These are phyloP conservation scores for Coemansia sp. DNA, from an alignment of 192 early-diverging fungal species.

Conservation along the genomic window DNA sequence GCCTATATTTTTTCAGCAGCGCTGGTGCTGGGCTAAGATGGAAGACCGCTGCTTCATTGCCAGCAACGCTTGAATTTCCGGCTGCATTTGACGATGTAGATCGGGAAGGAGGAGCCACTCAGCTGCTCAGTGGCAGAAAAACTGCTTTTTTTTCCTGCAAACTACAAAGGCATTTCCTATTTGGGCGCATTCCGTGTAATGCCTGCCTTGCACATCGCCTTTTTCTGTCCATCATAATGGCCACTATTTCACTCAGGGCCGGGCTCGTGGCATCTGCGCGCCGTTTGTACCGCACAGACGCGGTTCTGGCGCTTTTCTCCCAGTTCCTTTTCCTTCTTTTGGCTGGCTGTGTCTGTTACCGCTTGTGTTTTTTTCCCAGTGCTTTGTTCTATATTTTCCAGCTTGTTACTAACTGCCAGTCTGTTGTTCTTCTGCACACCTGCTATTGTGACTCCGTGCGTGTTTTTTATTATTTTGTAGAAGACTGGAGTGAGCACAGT, in stretches of 20 bases:
- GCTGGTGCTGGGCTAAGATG: not conserved
- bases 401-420: not conserved
- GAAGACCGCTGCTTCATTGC: not conserved
- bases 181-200: conserved; percentile 10
- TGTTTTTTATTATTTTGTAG: conserved; percentile 10
- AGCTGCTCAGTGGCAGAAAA: no score
- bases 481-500: conserved; percentile 11
- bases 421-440: no score
- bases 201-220: not conserved
- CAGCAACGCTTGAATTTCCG: not conserved
- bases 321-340: not conserved
- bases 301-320: not conserved
- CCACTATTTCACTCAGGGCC: conserved; percentile 9
- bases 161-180: conserved; percentile 16
- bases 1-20: not conserved
- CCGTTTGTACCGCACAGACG: not conserved
- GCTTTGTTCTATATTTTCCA: not conserved
- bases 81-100: conserved; percentile 9
- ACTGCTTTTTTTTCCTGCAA: not conserved
- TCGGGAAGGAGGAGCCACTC: not conserved
- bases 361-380: not conserved
- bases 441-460: not conserved
- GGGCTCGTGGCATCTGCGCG: no score
- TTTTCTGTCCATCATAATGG: not conserved
- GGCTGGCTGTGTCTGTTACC: not conserved